These are phyloP conservation scores for Wilcoxina mikolae DNA, from an alignment of 495 filamentous ascomycete genomes.

Conservation along the genomic window DNA sequence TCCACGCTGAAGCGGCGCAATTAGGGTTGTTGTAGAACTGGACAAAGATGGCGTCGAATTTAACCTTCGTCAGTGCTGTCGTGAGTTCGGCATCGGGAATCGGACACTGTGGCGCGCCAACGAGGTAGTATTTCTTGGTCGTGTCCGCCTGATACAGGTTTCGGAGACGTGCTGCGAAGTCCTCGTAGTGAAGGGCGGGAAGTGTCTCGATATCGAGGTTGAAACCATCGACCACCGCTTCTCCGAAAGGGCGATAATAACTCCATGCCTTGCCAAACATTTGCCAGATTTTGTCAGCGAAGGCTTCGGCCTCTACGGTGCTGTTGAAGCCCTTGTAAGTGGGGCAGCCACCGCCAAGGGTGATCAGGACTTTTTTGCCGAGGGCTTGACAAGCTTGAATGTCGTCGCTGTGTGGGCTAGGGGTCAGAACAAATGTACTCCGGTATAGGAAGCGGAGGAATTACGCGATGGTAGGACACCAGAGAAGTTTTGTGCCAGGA, in stretches of 20 bases:
- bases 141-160: conserved; percentile 9
- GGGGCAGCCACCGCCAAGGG: conserved; percentile 42
- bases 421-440: neutral
- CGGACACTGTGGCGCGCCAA: conserved; percentile 44
- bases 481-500: neutral
- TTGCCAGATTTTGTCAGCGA: conserved; percentile 42
- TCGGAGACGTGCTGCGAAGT: conserved; percentile 6
- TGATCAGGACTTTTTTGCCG: conserved; percentile 50
- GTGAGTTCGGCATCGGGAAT: conserved; percentile 38
- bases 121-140: conserved; percentile 29
- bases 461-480: conserved; percentile 4
- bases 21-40: conserved; percentile 54
- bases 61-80: conserved; percentile 37
- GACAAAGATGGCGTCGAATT: conserved; percentile 50
- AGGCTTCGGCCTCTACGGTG: conserved; percentile 33
- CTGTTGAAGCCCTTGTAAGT: conserved; percentile 46
- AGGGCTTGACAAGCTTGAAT: conserved; percentile 37
- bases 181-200: conserved; percentile 4
- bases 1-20: neutral
- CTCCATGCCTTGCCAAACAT: conserved; percentile 35
- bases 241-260: conserved; percentile 37
- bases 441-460: neutral
- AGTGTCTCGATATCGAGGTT: conserved; percentile 40
- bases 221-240: conserved; percentile 43
- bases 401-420: conserved; percentile 26